Percentiles rank a stretch among this genome's conserved stretches.
Conservation (phyloP, 2,329 filamentous ascomycete genomes). For the Cordyceps javanica region DNA sequence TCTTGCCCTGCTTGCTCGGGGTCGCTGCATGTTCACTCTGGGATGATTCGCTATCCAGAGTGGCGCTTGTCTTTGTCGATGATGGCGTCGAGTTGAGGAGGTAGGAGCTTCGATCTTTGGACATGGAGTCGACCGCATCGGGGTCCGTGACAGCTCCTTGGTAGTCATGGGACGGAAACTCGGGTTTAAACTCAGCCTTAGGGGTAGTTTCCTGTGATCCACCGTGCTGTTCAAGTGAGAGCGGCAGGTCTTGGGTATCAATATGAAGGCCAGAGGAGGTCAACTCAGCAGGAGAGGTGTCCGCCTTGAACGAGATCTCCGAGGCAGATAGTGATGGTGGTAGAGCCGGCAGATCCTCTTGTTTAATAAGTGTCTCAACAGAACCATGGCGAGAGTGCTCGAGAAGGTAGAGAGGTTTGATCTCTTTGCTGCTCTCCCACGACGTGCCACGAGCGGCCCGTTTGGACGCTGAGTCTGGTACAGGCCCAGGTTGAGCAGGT, state of each 20-base stretch:
- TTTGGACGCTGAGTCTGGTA: slow-evolving; percentile 30
- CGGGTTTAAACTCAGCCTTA: slow-evolving; percentile 44
- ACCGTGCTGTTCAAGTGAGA: slow-evolving; percentile 39
- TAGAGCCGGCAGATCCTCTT: slow-evolving; percentile 41
- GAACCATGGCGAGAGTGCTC: slow-evolving; percentile 49
- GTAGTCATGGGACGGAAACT: slow-evolving; percentile 20
- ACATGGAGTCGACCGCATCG: slow-evolving; percentile 33
- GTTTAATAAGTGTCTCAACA: slow-evolving; percentile 25
- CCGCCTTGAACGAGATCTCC: slow-evolving; percentile 23
- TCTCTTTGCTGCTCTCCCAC: slow-evolving; percentile 61
- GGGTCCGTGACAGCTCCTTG: slow-evolving; percentile 28
- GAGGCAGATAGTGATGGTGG: slow-evolving; percentile 33
- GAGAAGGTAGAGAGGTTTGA: slow-evolving; percentile 76
- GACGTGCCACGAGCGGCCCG: slow-evolving; percentile 47
- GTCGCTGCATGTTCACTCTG: slow-evolving; percentile 21
- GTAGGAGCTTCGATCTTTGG: slow-evolving; percentile 38
- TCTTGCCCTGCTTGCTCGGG: slow-evolving; percentile 18
- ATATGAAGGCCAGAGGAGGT: slow-evolving; percentile 29
- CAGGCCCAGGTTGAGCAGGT: slow-evolving; percentile 23
- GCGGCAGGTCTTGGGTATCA: slow-evolving; percentile 31
- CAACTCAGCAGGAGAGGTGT: slow-evolving; percentile 21
- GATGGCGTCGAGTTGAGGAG: slow-evolving; percentile 34
- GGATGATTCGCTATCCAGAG: slow-evolving; percentile 18
- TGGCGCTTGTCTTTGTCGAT: slow-evolving; percentile 24
- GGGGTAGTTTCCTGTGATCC: slow-evolving; percentile 65